Evolutionary conservation across 2,329 filamentous ascomycete genomes (phyloP), one percentile per base, ranked within the genome.

Genomic region (Myriangium duriaei): DNA sequence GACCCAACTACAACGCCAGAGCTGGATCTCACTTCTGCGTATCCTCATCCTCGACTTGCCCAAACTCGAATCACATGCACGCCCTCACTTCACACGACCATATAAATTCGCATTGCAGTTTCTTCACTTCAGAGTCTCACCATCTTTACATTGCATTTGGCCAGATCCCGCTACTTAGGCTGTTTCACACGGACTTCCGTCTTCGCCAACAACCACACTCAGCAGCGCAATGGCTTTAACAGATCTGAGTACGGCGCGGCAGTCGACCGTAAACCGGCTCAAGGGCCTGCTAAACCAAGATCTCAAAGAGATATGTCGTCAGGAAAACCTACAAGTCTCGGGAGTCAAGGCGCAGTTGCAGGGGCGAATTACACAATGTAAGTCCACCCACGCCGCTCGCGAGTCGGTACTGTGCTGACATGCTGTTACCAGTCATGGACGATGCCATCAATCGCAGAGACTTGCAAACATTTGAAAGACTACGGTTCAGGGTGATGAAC

Each of bases 341-440:
- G 91, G 91, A 13, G 79, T 91, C 51, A 98, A 98, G 67, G 74
- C 76, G 21, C 73, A 81, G 30, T 65, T 96, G 42, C 86, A 94
- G 60, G 64, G 65, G 42, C 79, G 88, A 51, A 81, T 95, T 44
- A 74, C 80, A 45, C 67, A 74, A 42, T 73, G 91, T 96, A 47
- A 52, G 53, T 46, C 21, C 17, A 16, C 17, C 30, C 14, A 68
- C 61, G 82, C 75, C 40, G 28, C 33, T 9, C 16, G 16, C 26
- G 15, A 11, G 17, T 31, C 10, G 6, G n/a, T 16, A 10, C 1
- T 29, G 7, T 28, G 29, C 30, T 26, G 16, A 7, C n/a, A 10
- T 12, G 29, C 30, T 39, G n/a, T 5, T 11, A 9, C 10, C n/a
- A 39, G 36, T 10, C 5, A n/a, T 39, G 10, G 36, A 39, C n/a